phyloP scores from a whole-genome alignment of 2,329 filamentous ascomycete genomes.

The Corniculantispora saksenae region DNA sequence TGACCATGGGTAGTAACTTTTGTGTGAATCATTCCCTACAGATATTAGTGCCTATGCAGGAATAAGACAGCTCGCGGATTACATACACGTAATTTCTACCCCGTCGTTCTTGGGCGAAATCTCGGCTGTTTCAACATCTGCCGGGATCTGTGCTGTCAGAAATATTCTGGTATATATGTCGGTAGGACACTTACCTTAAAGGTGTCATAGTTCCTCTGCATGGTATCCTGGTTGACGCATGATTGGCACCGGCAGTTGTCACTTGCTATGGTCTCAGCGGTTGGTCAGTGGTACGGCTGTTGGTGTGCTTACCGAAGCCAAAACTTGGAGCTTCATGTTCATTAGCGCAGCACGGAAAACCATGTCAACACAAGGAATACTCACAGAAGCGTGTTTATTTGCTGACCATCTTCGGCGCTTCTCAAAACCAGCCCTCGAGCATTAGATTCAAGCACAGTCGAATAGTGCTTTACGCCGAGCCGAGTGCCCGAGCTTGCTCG shows the following conservation, averaged over 20 bases:
- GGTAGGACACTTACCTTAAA: conserved; percentile 34
- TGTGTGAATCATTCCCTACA: conserved; percentile 70
- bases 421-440: conserved; percentile 6
- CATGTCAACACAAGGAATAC: not conserved
- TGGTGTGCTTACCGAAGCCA: conserved; percentile 9
- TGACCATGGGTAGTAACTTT: conserved; percentile 67
- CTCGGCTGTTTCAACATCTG: conserved; percentile 31
- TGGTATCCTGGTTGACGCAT: conserved; percentile 45
- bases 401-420: conserved; percentile 1
- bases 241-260: conserved; percentile 46
- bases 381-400: conserved; percentile 18
- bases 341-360: not conserved
- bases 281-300: not conserved
- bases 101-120: conserved; percentile 31
- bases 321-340: conserved; percentile 9
- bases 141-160: conserved; percentile 32
- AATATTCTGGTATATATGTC: not conserved
- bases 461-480: conserved; percentile 1
- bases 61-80: too few species aligned
- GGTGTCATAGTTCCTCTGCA: conserved; percentile 44
- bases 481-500: not conserved
- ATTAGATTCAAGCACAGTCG: conserved; percentile 11
- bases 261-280: conserved; percentile 26
- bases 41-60: conserved; percentile 14
- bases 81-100: conserved; percentile 38